phyloP scores from a whole-genome alignment of 169 alveolate species.

The Theileria sp. region DNA sequence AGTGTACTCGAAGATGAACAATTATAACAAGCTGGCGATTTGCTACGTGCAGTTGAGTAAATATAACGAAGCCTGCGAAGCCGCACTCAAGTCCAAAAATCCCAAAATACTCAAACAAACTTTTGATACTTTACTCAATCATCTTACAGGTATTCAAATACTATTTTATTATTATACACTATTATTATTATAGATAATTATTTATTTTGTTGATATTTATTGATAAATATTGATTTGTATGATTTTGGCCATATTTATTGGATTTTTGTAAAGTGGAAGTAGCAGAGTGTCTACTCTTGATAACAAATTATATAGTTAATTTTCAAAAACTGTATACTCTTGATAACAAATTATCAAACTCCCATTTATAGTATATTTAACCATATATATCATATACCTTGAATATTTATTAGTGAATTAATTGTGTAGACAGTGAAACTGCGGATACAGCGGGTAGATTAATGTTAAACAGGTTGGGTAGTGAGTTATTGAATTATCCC shows the following conservation, averaged over 20 bases:
- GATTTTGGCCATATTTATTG: not conserved
- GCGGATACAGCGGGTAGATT: too few species aligned
- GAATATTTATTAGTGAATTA: too few species aligned
- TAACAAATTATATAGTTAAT: too few species aligned
- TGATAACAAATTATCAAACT: too few species aligned
- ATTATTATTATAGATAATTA: too few species aligned
- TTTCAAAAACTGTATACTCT: too few species aligned
- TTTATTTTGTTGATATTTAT: too few species aligned
- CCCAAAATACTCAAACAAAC: slow-evolving; percentile 93
- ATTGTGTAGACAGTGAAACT: too few species aligned
- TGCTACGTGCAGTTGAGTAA: slow-evolving; percentile 92
- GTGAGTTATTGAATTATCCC: slow-evolving; percentile 95
- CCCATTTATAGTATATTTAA: too few species aligned
- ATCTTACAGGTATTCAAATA: not conserved
- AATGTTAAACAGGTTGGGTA: slow-evolving; percentile 92
- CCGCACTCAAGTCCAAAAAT: slow-evolving; percentile 98
- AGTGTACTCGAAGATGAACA: slow-evolving; percentile 90
- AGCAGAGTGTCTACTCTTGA: not conserved
- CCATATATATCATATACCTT: too few species aligned
- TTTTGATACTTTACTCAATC: slow-evolving; percentile 74
- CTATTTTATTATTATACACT: too few species aligned
- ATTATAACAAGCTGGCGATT: slow-evolving; percentile 95
- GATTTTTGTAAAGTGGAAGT: not conserved
- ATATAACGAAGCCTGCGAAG: slow-evolving; percentile 94
- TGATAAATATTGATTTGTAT: slow-evolving; percentile 11